Percentiles rank a stretch among this genome's conserved stretches.
phyloP scores from a whole-genome alignment of 1,139 yeast genomes.

The Yamadazyma songkhlaensis region DNA sequence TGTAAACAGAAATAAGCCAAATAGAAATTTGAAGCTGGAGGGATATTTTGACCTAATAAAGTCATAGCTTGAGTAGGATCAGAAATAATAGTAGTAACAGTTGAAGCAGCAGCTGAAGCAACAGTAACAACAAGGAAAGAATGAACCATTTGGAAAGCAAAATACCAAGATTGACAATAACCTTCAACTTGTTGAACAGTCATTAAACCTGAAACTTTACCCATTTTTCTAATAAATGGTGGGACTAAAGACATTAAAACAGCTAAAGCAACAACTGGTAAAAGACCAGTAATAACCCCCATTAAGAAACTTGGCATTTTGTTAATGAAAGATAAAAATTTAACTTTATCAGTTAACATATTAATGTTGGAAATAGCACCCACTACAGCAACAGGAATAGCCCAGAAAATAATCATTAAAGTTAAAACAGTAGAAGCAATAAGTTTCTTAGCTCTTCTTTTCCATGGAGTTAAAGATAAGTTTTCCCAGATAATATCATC shows the following conservation, averaged over 20 bases:
- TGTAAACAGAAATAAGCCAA: conserved; percentile 48
- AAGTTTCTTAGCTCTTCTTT: conserved; percentile 39
- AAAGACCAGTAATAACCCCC: conserved; percentile 83
- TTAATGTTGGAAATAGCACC: conserved; percentile 89
- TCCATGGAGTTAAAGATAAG: conserved; percentile 40
- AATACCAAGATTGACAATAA: conserved; percentile 83
- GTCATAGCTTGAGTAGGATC: conserved; percentile 56
- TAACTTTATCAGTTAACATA: conserved; percentile 63
- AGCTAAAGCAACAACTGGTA: conserved; percentile 82
- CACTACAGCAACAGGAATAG: conserved; percentile 92
- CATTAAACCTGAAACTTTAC: conserved; percentile 67
- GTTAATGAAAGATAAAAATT: conserved; percentile 67
- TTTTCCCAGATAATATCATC: conserved; percentile 85
- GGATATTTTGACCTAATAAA: conserved; percentile 57
- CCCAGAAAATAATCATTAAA: conserved; percentile 76
- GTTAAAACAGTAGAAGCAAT: conserved; percentile 45
- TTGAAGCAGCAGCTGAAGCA: conserved; percentile 73
- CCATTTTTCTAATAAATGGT: conserved; percentile 62
- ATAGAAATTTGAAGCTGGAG: conserved; percentile 72
- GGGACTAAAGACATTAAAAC: conserved; percentile 81
- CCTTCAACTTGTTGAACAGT: conserved; percentile 71
- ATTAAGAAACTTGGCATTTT: conserved; percentile 62
- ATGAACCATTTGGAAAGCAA: conserved; percentile 86
- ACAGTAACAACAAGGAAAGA: conserved; percentile 78
- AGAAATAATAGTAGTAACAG: conserved; percentile 57